A percentile compares a stretch with the other conserved stretches of the same genome.
These are phyloP conservation scores for Acanthamoeba triangularis DNA, from an alignment of 208 protist genomes.

Conservation along the genomic window DNA sequence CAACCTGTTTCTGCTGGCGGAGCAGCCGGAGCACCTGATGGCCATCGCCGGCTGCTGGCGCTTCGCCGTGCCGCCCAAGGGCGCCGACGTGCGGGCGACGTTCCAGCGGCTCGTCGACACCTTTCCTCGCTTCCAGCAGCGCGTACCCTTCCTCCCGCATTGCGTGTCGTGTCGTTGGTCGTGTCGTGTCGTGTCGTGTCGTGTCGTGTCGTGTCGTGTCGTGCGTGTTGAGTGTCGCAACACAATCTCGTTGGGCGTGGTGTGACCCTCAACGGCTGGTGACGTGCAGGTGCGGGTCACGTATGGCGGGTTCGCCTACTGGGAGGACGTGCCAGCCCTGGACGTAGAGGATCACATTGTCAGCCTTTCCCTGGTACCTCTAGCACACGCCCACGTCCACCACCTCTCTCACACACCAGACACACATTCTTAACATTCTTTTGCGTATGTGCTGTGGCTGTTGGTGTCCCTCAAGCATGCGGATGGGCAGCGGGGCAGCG, in stretches of 20 bases:
- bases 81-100: neutral
- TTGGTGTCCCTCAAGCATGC: neutral
- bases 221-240: too few species aligned
- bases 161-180: too few species aligned
- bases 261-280: too few species aligned
- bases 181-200: too few species aligned
- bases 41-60: slow-evolving; percentile 44
- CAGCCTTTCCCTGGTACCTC: neutral
- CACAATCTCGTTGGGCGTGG: too few species aligned
- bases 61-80: neutral
- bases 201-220: too few species aligned
- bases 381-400: neutral
- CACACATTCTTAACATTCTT: neutral
- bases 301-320: slow-evolving; percentile 13
- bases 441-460: neutral
- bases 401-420: too few species aligned
- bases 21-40: slow-evolving; percentile 27
- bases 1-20: slow-evolving; percentile 30
- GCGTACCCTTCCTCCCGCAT: neutral
- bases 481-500: neutral
- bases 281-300: neutral
- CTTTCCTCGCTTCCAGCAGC: slow-evolving; percentile 28
- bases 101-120: slow-evolving; percentile 28
- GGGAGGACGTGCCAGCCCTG: neutral
- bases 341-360: neutral